Conservation (phyloP, 2,329 filamentous ascomycete genomes). For the Epichloe bromicola region DNA sequence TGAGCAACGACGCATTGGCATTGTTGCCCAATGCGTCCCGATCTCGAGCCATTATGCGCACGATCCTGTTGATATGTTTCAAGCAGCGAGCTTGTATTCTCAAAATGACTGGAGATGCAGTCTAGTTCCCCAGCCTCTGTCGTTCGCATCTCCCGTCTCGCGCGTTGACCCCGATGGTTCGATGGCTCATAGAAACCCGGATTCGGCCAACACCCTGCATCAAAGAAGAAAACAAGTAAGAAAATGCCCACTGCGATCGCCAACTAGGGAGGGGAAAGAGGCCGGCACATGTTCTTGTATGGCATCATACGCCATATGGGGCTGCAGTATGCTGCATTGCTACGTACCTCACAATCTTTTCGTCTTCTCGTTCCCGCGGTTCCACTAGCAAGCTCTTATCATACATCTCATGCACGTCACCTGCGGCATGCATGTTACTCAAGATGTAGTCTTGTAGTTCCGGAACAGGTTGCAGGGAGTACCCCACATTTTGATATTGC, state of each 20-base stretch:
- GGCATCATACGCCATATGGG: too few relatives aligned
- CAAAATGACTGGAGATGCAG: not conserved
- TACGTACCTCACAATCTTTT: conserved; percentile 95
- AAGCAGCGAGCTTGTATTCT: not conserved
- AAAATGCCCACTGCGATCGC: not conserved
- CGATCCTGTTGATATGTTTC: not conserved
- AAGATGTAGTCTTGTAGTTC: conserved; percentile 96
- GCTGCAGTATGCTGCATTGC: conserved; percentile 14
- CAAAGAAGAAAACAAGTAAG: conserved; percentile 6
- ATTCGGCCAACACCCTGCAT: conserved; percentile 45
- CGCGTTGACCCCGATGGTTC: not conserved
- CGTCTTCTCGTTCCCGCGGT: conserved; percentile 90
- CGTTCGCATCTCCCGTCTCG: not conserved
- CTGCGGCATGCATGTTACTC: conserved; percentile 88
- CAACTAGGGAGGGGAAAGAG: not conserved
- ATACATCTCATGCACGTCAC: conserved; percentile 99
- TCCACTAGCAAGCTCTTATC: conserved; percentile 90
- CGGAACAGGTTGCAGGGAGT: conserved; percentile 75
- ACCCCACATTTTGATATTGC: conserved; percentile 97
- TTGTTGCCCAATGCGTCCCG: not conserved
- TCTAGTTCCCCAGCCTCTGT: not conserved
- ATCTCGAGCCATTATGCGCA: not conserved
- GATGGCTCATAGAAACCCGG: conserved; percentile 40
- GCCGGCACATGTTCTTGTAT: not conserved
- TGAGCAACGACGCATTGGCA: too few relatives aligned